Base-by-base conservation (phyloP, 305 asterid genomes). In the Rubia balearica region DNA sequence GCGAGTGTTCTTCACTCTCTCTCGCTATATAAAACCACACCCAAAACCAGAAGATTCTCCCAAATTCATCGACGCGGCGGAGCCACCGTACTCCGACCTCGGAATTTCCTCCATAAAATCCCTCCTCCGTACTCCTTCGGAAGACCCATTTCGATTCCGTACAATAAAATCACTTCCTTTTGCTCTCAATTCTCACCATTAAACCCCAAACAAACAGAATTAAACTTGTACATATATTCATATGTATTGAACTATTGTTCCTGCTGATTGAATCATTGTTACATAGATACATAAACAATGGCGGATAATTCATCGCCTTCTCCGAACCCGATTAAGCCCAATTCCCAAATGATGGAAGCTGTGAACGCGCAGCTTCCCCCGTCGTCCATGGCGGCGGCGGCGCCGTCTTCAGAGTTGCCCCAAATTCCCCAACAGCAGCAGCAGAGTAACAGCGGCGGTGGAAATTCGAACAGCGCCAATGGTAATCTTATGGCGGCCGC, bases 261-360 rank as follows among this genome's bases (percentile, higher is more conserved):
- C n/a, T 19, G 16, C n/a, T 51, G 59, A 51, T 51, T 51, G 59
- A 51, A 17, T 51, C 59, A n/a, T 51, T 51, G 59, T 6, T 51
- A 6, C 8, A 51, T 7, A 51, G 10, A 17, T 1, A 51, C 7
- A 51, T 0, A 51, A 65, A 62, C 64, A 65, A 89, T 86, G 91
- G 91, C 89, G 45, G 96, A 86, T 53, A 89, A 82, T 81, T 63
- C 89, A 55, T 77, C 92, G 13, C 81, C 88, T 46, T 80, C 96
- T 51, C 89, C 83, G 7, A 90, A 85, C 74, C 82, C 88, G 78
- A 76, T 77, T 17, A 89, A 84, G 59, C 68, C 83, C 77, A 49
- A 61, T 17, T 67, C 56, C 53, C 74, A 71, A 36, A 76, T 78
- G 76, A 78, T 75, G n/a, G 91, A 84, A 61, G 76, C 89, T 67